These are phyloP conservation scores for Pseudocercospora musae DNA, from an alignment of 2,329 filamentous ascomycete species.

Conservation along the genomic window DNA sequence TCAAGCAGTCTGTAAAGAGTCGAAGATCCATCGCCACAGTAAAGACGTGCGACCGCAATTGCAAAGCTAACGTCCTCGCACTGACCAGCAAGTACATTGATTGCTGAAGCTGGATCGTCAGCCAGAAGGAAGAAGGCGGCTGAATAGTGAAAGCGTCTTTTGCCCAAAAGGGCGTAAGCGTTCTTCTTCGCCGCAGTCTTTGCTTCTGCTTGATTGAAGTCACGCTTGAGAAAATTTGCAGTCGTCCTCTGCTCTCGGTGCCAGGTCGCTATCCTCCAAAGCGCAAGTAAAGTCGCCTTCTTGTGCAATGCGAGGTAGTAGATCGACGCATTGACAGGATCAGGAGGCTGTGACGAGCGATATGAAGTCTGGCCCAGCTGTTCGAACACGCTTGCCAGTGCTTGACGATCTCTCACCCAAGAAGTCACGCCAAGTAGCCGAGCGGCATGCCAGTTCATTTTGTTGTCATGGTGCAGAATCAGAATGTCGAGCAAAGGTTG, in stretches of 20 bases:
- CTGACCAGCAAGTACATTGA: constrained; percentile 81
- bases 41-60: constrained; percentile 80
- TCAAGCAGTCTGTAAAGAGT: constrained; percentile 71
- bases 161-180: constrained; percentile 90
- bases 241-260: constrained; percentile 82
- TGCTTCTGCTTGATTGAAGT: constrained; percentile 85
- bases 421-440: constrained; percentile 87
- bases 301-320: constrained; percentile 87
- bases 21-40: constrained; percentile 78
- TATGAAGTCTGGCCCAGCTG: constrained; percentile 91
- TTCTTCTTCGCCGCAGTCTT: constrained; percentile 89
- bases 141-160: constrained; percentile 87
- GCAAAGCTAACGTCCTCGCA: constrained; percentile 86
- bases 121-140: constrained; percentile 94
- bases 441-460: constrained; percentile 80
- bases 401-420: constrained; percentile 78
- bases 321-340: constrained; percentile 84
- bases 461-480: constrained; percentile 71
- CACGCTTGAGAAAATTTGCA: constrained; percentile 76
- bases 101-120: constrained; percentile 77
- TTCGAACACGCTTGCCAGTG: constrained; percentile 83
- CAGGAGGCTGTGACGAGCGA: constrained; percentile 79
- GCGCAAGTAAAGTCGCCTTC: constrained; percentile 81
- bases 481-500: constrained; percentile 75
- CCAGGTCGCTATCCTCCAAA: constrained; percentile 94